Evolutionary conservation across 2,329 filamentous ascomycete genomes (phyloP).

Genomic region (Eurotiales sp.): DNA sequence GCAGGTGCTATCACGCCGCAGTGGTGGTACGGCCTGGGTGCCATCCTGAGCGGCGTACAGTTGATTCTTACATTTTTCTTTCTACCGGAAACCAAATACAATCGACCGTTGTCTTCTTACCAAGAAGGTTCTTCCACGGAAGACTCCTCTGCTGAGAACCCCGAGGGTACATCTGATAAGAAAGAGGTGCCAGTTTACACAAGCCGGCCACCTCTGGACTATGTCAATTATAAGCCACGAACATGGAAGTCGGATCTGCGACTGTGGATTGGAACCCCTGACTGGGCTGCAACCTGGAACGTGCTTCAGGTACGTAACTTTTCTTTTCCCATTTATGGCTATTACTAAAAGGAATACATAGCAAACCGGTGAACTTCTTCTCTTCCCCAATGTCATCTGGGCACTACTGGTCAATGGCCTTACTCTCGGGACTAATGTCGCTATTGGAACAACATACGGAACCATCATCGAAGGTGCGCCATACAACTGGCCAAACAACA

Average conservation of each 20-base stretch:
- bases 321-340: not conserved
- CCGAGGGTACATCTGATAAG: constrained; percentile 16
- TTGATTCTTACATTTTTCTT: constrained; percentile 37
- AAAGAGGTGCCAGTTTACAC: constrained; percentile 1
- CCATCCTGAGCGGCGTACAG: constrained; percentile 30
- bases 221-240: constrained; percentile 32
- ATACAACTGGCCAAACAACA: constrained; percentile 37
- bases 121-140: constrained; percentile 27
- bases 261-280: constrained; percentile 36
- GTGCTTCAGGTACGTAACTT: constrained; percentile 20
- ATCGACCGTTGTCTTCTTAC: constrained; percentile 35
- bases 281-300: constrained; percentile 31
- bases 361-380: constrained; percentile 31
- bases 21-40: constrained; percentile 45
- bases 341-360: constrained; percentile 14
- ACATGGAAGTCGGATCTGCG: constrained; percentile 34
- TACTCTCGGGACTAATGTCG: constrained; percentile 41
- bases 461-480: constrained; percentile 31
- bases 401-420: constrained; percentile 39
- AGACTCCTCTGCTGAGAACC: constrained; percentile 15
- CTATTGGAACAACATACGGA: constrained; percentile 42
- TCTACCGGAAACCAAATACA: constrained; percentile 44
- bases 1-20: constrained; percentile 38
- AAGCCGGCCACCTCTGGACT: constrained; percentile 29
- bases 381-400: constrained; percentile 44